Base-by-base conservation (phyloP, 306 rosid genomes). In the Dicorynia guianensis region DNA sequence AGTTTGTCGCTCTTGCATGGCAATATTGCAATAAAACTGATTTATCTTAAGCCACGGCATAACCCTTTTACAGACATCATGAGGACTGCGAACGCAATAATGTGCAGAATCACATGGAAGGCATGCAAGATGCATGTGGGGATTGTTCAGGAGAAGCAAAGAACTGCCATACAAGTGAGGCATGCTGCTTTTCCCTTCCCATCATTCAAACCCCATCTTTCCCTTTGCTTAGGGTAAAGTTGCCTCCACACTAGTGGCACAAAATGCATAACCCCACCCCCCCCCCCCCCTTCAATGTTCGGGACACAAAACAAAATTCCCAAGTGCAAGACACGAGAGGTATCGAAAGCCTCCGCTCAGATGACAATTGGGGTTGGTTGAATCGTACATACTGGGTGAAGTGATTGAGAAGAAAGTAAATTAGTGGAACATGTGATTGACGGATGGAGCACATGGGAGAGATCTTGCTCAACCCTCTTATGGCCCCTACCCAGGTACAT, bases 81-180 rank as follows among this genome's bases (percentile, higher is more conserved):
- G 60, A 61, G 73, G 66, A 69, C 54, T 11, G 61, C 53, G 78
- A 64, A 46, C 85, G 78, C 63, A 70, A 81, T 36, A 34, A 3
- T 76, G 74, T 70, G 36, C 11, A 81, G 56, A 38, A 65, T 81
- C 77, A 76, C 81, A 81, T 81, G 81, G 74, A 76, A 38, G 47
- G 76, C 65, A 63, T 76, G 78, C 81, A 81, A n/a, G n/a, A n/a
- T n/a, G n/a, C 81, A 81, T 81, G 81, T 81, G 78, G 80, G 78
- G 78, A 64, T 69, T 61, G 69, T 81, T 69, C 54, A 17, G 74
- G 34, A 75, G 75, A 63, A 71, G 81, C 74, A 75, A 63, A 62
- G 61, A 56, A 40, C 76, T 69, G 69, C 25, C 13, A 53, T 62
- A 63, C 69, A 75, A 75, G 81, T 57, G 65, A 46, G 56, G 70